These are phyloP conservation scores for Papiliotrema terrestris DNA, from an alignment of 1,284 basidiomycete species.

Conservation along the genomic window DNA sequence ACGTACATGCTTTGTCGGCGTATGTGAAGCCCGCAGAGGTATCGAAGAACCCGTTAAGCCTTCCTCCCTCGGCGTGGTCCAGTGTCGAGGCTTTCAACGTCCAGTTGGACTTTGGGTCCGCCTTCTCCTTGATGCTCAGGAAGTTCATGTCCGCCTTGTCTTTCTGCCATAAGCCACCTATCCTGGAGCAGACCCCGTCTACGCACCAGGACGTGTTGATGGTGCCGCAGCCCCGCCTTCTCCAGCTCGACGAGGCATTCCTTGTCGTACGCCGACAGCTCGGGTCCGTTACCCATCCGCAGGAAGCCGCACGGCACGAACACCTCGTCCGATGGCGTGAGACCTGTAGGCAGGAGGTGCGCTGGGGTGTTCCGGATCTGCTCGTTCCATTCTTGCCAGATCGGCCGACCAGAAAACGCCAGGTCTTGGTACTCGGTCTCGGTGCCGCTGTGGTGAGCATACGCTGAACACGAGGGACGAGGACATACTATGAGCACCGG, in stretches of 20 bases:
- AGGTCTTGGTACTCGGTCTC: conserved; percentile 20
- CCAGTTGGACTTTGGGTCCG: conserved; percentile 7
- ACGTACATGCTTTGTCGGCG: conserved; percentile 20
- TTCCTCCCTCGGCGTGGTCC: conserved; percentile 4
- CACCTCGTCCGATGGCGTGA: conserved; percentile 10
- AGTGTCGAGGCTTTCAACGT: background rate
- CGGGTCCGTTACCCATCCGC: conserved; percentile 7
- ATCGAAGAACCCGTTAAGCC: conserved; percentile 14
- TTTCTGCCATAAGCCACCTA: conserved; percentile 3
- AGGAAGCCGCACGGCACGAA: conserved; percentile 15
- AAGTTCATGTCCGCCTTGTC: conserved; percentile 4
- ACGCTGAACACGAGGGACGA: background rate
- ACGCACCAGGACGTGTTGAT: conserved; percentile 10
- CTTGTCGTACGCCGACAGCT: conserved; percentile 10
- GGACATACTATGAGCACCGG: conserved; percentile 13
- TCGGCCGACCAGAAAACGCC: conserved; percentile 13
- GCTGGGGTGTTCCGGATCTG: conserved; percentile 9
- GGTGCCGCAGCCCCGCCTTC: conserved; percentile 13
- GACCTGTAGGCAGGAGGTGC: conserved; percentile 11
- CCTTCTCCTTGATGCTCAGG: conserved; percentile 4
- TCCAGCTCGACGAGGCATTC: conserved; percentile 11
- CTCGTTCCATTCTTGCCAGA: conserved; percentile 20
- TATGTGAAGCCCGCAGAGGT: conserved; percentile 19
- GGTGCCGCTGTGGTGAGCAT: conserved; percentile 5
- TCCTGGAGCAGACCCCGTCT: background rate